These are phyloP conservation scores for Collybiopsis luxurians DNA, from an alignment of 768 basidiomycete species.

Conservation along the genomic window DNA sequence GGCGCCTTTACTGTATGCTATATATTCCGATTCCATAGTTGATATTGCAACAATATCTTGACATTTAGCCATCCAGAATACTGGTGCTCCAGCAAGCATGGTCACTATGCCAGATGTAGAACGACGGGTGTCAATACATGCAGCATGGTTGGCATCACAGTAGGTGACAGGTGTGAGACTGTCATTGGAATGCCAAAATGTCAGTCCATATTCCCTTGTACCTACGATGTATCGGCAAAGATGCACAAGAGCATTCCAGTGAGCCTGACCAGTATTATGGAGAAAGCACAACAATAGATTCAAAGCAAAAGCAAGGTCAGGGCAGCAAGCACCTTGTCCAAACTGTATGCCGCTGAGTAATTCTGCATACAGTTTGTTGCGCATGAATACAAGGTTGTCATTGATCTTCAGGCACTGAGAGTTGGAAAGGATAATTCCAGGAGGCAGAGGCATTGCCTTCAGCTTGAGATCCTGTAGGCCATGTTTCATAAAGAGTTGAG, in stretches of 20 bases:
- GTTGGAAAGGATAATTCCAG: slow-evolving; percentile 4
- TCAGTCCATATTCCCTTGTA: not conserved
- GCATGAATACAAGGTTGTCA: slow-evolving; percentile 5
- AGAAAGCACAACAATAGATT: not conserved
- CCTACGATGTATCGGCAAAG: not conserved
- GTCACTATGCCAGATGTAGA: not conserved
- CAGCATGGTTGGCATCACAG: not conserved
- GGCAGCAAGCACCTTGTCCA: not conserved
- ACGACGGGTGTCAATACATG: not conserved
- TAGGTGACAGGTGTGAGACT: not conserved
- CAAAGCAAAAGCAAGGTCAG: not conserved
- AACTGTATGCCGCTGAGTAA: slow-evolving; percentile 7
- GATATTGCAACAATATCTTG: not conserved
- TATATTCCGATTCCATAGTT: not conserved
- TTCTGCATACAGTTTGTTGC: slow-evolving; percentile 7
- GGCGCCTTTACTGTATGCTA: not conserved
- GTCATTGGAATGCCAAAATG: not conserved
- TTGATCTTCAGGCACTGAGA: not conserved
- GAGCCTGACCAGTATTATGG: slow-evolving; percentile 1
- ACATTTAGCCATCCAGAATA: not conserved
- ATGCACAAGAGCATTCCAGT: slow-evolving; percentile 4
- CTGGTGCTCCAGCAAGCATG: not conserved
- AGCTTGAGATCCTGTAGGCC: slow-evolving; percentile 8
- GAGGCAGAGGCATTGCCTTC: slow-evolving; percentile 10
- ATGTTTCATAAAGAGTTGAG: slow-evolving; percentile 10